Evolutionary conservation across 768 basidiomycete genomes (phyloP), one percentile per base, ranked within the genome.

Genomic region (Cubamyces sp.): DNA sequence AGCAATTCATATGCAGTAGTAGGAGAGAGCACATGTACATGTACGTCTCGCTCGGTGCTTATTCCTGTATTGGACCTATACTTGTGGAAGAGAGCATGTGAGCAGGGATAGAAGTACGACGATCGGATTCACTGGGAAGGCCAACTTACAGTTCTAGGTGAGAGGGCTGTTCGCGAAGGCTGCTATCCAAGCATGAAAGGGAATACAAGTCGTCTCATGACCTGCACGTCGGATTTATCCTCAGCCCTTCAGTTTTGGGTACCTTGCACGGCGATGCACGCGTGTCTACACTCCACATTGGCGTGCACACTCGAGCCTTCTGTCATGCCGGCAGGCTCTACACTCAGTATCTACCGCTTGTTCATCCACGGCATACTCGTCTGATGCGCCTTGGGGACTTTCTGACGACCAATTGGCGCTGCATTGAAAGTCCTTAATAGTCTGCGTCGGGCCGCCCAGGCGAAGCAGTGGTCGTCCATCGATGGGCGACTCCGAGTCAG

Each of bases 371-470:
- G 12, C 42, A 45, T 25, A 19, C 42, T 28, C 16, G 42, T 41
- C 26, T 55, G 54, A 55, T 55, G 26, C 42, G 42, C 28, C 49
- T 46, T 25, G 45, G 34, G 34, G 34, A 11, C 34, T 34, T 34
- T 34, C 34, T 34, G 34, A 34, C 34, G 34, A 34, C 34, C 5
- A 34, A 1, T 25, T 23, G 15, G 12, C 18, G 45, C 42, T 43
- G 42, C 42, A n/a, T n/a, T 46, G 19, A 23, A 25, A 46, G 45
- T n/a, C 45, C 23, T 21, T 21, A 21, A 19, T 11, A 12, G 8
- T 8, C 41, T 41, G 5, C 21, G 49, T 58, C 57, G 57, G 57
- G 57, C 57, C 57, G 57, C 47, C 7, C 48, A 48, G 45, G 57
- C 40, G 6, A 30, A 19, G 45, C 45, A 16, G 14, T 28, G 23